phyloP scores from a whole-genome alignment of 352 stramenopile genomes.

The Globisporangium lucens region DNA sequence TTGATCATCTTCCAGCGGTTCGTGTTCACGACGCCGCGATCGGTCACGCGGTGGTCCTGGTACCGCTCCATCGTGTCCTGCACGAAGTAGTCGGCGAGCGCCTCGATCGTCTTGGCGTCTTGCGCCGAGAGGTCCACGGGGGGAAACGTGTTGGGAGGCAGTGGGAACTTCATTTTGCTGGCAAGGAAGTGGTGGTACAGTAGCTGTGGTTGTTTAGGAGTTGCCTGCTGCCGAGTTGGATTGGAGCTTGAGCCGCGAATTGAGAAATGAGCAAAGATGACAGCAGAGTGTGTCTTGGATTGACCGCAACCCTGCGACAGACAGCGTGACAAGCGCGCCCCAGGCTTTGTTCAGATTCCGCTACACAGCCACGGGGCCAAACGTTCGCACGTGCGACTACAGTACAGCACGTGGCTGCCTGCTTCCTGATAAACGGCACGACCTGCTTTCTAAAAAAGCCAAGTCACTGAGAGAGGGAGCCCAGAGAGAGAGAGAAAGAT shows the following conservation, averaged over 20 bases:
- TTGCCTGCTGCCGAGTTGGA: neutral
- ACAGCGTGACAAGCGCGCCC: neutral
- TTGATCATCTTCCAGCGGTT: slow-evolving; percentile 50
- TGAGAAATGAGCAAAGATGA: neutral
- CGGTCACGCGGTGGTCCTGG: slow-evolving; percentile 28
- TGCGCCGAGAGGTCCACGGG: slow-evolving; percentile 35
- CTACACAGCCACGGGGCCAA: neutral
- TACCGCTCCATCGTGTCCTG: slow-evolving; percentile 45
- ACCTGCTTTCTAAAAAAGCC: no score
- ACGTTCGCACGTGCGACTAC: no score
- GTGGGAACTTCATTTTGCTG: slow-evolving; percentile 29
- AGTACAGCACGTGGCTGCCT: no score
- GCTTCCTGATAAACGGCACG: no score
- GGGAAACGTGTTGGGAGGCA: slow-evolving; percentile 37
- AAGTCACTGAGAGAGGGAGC: no score
- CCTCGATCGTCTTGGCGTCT: slow-evolving; percentile 35
- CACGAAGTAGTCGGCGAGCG: slow-evolving; percentile 36
- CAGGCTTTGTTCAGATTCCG: neutral
- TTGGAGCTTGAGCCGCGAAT: neutral
- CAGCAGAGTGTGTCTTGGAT: neutral
- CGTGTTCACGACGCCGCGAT: slow-evolving; percentile 35
- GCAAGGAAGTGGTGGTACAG: no score
- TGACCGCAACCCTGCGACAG: neutral
- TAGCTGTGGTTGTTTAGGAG: no score
- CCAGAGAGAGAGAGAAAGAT: no score